Evolutionary conservation across 1,284 basidiomycete genomes (phyloP), one percentile per base, ranked within the genome.

Genomic region (Ganoderma sp.): DNA sequence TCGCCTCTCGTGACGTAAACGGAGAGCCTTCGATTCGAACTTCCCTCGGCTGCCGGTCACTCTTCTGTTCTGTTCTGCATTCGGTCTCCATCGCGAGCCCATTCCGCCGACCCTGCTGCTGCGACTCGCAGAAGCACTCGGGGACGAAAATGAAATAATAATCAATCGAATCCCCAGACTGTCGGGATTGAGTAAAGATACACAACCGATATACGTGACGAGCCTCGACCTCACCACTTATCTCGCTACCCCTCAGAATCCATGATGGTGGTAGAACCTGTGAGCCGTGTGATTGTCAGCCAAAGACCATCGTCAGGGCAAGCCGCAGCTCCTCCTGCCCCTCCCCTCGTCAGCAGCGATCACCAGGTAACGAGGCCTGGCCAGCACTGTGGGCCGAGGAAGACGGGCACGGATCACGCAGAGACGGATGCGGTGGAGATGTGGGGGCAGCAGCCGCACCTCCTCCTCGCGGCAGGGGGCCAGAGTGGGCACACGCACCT

Each of bases 401-500:
- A 25, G 37, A n/a, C 43, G 56, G n/a, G 25, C 28, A 14, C 39
- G 59, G 34, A 60, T 25, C 37, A 28, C n/a, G 3, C 39, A 34
- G n/a, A 59, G 39, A 41, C 14, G 5, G 14, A 39, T 22, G 37
- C 15, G n/a, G 19, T 8, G 39, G 19, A 34, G 58, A 39, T 17
- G 62, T 34, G 28, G 48, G 28, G n/a, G 34, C 32, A 32, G 32
- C 32, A 32, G 22, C 57, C 37, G 28, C 39, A 25, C 22, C 15
- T 57, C 12, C 25, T 25, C 22, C 22, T 57, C 34, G 9, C 22
- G n/a, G 14, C 15, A 57, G 8, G 15, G 15, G 25, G 8, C 43
- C 7, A 19, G 17, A 17, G 19, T 17, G 43, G 15, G 52, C n/a
- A 8, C n/a, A 64, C 71, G 68, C 64, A 88, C 71, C 84, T 78